Base-by-base conservation (phyloP, 257 asterid genomes). In the Lycium ferocissimum region DNA sequence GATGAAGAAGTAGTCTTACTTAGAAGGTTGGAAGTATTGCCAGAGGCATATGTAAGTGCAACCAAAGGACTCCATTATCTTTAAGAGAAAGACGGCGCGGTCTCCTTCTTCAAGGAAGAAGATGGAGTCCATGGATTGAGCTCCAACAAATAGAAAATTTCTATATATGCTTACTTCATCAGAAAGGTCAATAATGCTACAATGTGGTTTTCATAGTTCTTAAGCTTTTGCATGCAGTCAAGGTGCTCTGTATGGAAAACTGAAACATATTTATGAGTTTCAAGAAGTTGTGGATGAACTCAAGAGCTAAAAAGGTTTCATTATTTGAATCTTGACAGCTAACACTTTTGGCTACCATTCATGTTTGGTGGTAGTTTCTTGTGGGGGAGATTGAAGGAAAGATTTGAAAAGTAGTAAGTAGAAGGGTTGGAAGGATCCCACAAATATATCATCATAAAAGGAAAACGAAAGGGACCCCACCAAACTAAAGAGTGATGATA, bases 21-120 rank as follows among this genome's bases (percentile, higher is more conserved):
- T 93, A 84, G 91, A 85, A 45, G 95, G 89, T 2, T 87, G 91
- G 11, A 86, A 12, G 83, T 89, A 90, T 53, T 91, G 90, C 97
- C 97, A 93, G 2, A 96, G 91, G 86, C 98, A 94, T 85, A 96
- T 82, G 88, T 96, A 90, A 53, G 90, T 83, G 83, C 92, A 87
- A 1, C 91, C 93, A 56, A 88, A 84, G 56, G 91, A 80, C 63
- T 91, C 94, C 87, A 91, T 81, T 86, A 93, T 91, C 3, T 88
- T 86, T 14, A 83, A 90, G 47, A 96, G 91, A 62, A 92, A 89
- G 76, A 84, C 82, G 15, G 93, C 35, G 1, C 97, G 91, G 1
- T 92, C 96, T 63, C 84, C 92, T 53, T 91, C 93, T 8, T 85
- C 89, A 4, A 91, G 94, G 80, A 65, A 87, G 84, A 95, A 94